These are phyloP conservation scores for Gracilaria caudata DNA, from an alignment of 23 red algal species.

Conservation along the genomic window DNA sequence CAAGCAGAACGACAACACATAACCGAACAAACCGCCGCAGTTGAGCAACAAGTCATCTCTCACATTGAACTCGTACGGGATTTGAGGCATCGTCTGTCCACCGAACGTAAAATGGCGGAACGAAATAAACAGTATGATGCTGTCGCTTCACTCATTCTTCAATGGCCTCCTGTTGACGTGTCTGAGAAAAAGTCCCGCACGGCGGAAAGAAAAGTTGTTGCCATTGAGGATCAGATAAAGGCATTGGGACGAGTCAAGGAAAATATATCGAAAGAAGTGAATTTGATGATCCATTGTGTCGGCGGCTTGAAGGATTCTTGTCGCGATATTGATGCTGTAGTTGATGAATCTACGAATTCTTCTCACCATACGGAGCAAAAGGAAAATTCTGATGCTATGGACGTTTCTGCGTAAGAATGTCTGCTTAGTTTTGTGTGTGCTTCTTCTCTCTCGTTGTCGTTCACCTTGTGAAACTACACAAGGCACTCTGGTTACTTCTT, in stretches of 20 bases:
- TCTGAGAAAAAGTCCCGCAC: neutral
- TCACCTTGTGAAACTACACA: neutral
- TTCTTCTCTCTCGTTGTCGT: too few species aligned
- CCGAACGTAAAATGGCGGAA: constrained; percentile 5
- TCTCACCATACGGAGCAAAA: neutral
- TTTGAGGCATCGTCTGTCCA: neutral
- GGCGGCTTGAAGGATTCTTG: constrained; percentile 13
- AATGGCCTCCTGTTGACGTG: constrained; percentile 6
- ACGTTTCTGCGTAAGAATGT: neutral
- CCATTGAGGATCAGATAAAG: neutral
- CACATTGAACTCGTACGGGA: neutral
- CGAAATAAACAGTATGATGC: constrained; percentile 33
- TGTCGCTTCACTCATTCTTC: constrained; percentile 8
- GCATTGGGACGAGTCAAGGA: constrained; percentile 8
- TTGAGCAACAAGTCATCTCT: neutral
- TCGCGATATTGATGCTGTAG: neutral
- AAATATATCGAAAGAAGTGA: constrained; percentile 7
- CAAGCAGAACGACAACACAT: neutral
- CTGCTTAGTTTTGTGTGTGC: neutral
- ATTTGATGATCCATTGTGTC: constrained; percentile 15
- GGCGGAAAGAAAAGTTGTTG: neutral
- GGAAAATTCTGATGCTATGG: neutral
- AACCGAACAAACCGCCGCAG: neutral
- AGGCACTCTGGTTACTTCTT: too few species aligned
- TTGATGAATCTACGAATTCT: neutral